Conservation (phyloP, 805 yeast genomes). For the Cyberlindnera meyerae region DNA sequence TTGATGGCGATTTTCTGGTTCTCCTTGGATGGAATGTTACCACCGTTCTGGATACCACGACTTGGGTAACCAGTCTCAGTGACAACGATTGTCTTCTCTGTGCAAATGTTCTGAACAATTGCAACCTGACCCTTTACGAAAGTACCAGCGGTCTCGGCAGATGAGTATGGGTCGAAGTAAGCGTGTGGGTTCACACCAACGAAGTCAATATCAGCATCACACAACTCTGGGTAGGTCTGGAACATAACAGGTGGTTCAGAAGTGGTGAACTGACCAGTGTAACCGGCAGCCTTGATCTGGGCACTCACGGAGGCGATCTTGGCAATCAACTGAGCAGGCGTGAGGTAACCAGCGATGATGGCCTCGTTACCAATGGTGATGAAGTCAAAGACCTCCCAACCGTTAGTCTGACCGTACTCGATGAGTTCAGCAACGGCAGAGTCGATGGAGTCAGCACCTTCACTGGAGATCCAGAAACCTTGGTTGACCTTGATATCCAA, state of each 20-base stretch:
- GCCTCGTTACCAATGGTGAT: conserved; percentile 91
- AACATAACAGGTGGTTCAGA: conserved; percentile 86
- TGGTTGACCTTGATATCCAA: conserved; percentile 74
- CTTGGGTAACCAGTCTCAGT: conserved; percentile 92
- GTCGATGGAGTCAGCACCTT: conserved; percentile 70
- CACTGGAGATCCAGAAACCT: conserved; percentile 73
- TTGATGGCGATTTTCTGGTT: conserved; percentile 72
- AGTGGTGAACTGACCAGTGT: conserved; percentile 70
- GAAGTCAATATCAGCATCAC: conserved; percentile 68
- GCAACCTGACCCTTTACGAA: conserved; percentile 62
- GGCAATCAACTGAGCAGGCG: conserved; percentile 55
- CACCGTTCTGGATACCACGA: conserved; percentile 65
- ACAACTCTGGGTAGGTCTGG: conserved; percentile 58
- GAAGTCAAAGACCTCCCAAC: conserved; percentile 73
- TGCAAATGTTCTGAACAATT: conserved; percentile 51
- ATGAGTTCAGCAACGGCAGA: conserved; percentile 50
- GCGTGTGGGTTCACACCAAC: conserved; percentile 87
- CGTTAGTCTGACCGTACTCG: conserved; percentile 38
- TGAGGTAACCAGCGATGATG: conserved; percentile 53
- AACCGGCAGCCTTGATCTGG: conserved; percentile 62
- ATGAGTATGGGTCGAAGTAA: conserved; percentile 61
- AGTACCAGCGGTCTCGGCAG: conserved; percentile 65
- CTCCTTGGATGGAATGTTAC: conserved; percentile 56
- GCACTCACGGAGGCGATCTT: conserved; percentile 64
- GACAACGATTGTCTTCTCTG: conserved; percentile 48